Conservation (phyloP, 805 yeast species). For the Yarrowia sp. region DNA sequence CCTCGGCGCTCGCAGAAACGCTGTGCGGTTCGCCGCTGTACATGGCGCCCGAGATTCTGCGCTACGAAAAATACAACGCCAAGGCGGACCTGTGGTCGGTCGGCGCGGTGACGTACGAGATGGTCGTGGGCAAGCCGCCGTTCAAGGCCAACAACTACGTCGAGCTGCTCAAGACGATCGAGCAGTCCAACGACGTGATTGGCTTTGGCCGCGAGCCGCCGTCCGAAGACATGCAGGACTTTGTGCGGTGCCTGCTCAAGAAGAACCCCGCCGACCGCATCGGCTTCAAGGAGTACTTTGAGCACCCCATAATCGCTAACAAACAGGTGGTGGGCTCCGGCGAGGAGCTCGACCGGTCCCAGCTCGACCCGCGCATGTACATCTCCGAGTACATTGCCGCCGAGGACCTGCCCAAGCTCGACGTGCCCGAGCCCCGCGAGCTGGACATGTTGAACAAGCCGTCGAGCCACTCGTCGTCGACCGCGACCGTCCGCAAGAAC, state of each 20-base stretch:
- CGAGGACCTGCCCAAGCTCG: background rate
- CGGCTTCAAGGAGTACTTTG: slow-evolving; percentile 84
- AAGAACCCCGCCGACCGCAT: slow-evolving; percentile 85
- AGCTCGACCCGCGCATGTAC: slow-evolving; percentile 72
- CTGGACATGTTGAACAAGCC: background rate
- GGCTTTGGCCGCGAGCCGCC: slow-evolving; percentile 58
- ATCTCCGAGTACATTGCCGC: slow-evolving; percentile 70
- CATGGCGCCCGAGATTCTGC: slow-evolving; percentile 97
- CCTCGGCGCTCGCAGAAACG: slow-evolving; percentile 93
- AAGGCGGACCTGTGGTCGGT: slow-evolving; percentile 98
- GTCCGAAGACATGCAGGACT: slow-evolving; percentile 60
- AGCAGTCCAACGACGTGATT: slow-evolving; percentile 73
- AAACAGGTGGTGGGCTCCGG: slow-evolving; percentile 37
- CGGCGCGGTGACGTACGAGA: slow-evolving; percentile 93
- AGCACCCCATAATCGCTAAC: slow-evolving; percentile 57
- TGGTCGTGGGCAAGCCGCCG: slow-evolving; percentile 96
- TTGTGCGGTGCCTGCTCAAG: slow-evolving; percentile 73
- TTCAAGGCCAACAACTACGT: slow-evolving; percentile 91
- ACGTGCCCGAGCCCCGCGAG: background rate
- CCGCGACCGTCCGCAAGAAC: background rate
- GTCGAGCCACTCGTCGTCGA: background rate
- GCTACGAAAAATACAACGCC: slow-evolving; percentile 94
- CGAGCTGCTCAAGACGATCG: slow-evolving; percentile 82
- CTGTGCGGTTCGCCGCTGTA: slow-evolving; percentile 96
- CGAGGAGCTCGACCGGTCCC: slow-evolving; percentile 61